Evolutionary conservation across 192 early-diverging fungal species (phyloP).

Genomic region (Oehlia diaphana): DNA sequence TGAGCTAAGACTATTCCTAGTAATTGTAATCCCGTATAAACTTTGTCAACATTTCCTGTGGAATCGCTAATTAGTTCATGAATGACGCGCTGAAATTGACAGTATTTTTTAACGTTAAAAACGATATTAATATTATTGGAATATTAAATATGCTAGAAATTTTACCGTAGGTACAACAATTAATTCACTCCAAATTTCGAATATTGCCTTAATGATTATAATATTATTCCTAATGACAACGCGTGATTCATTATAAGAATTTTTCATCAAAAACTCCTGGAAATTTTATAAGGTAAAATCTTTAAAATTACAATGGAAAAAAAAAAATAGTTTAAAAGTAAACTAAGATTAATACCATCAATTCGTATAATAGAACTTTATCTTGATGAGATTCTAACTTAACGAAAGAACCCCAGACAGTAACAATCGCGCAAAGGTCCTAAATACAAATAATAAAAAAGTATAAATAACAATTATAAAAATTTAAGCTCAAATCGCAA

Average conservation of each 20-base stretch:
- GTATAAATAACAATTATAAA: background rate
- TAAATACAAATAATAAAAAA: slow-evolving; percentile 27
- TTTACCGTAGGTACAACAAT: slow-evolving; percentile 67
- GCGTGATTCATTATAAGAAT: slow-evolving; percentile 40
- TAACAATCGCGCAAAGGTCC: slow-evolving; percentile 65
- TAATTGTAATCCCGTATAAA: slow-evolving; percentile 61
- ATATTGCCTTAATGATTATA: slow-evolving; percentile 56
- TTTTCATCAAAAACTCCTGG: slow-evolving; percentile 48
- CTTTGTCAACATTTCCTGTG: slow-evolving; percentile 41
- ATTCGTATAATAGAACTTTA: slow-evolving; percentile 40
- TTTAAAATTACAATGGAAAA: too few relatives aligned
- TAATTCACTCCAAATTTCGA: slow-evolving; percentile 63
- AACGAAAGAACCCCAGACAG: slow-evolving; percentile 59
- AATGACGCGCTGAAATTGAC: slow-evolving; percentile 41
- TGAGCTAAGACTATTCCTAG: slow-evolving; percentile 57
- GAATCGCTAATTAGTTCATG: slow-evolving; percentile 44
- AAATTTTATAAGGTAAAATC: background rate
- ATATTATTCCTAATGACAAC: slow-evolving; percentile 53
- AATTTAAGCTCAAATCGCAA: background rate
- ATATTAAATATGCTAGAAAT: background rate
- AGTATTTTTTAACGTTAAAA: background rate
- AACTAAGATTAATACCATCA: slow-evolving; percentile 44
- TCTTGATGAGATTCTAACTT: slow-evolving; percentile 41
- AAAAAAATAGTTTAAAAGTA: background rate
- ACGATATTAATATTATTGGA: background rate